Conservation (phyloP, 768 basidiomycete genomes). For the Kwoniella dendrophila region DNA sequence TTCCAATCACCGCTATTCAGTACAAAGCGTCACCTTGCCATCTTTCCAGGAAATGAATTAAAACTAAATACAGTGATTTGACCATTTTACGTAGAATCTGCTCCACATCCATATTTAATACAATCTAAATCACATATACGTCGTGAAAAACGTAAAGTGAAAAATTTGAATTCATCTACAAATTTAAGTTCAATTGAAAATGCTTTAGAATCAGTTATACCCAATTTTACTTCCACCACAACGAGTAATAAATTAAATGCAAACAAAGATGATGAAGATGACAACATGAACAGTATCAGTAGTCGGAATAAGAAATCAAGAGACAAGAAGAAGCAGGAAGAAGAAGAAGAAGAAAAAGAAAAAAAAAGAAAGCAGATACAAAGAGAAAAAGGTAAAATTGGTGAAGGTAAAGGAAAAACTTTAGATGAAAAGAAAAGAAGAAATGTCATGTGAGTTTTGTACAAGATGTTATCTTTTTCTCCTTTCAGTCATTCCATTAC, state of each 20-base stretch:
- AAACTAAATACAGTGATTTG: neutral
- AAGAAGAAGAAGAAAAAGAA: slow-evolving; percentile 21
- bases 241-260: neutral
- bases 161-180: slow-evolving; percentile 41
- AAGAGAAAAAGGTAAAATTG: slow-evolving; percentile 36
- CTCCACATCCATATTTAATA: slow-evolving; percentile 43
- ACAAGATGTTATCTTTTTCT: neutral
- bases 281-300: slow-evolving; percentile 10
- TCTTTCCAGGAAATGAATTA: neutral
- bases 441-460: slow-evolving; percentile 47
- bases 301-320: slow-evolving; percentile 17
- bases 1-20: neutral
- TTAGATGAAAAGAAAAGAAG: slow-evolving; percentile 49
- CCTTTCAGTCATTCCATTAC: neutral
- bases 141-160: slow-evolving; percentile 48
- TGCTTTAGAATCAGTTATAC: slow-evolving; percentile 24
- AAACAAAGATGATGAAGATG: neutral
- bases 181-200: slow-evolving; percentile 28
- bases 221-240: slow-evolving; percentile 9
- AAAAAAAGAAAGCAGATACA: slow-evolving; percentile 16
- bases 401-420: slow-evolving; percentile 49
- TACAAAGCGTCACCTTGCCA: neutral
- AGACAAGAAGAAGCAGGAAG: slow-evolving; percentile 10
- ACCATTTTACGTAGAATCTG: slow-evolving; percentile 8
- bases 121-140: slow-evolving; percentile 35